Base-by-base conservation (phyloP, 805 yeast species). In the Candida palmyrensis region DNA sequence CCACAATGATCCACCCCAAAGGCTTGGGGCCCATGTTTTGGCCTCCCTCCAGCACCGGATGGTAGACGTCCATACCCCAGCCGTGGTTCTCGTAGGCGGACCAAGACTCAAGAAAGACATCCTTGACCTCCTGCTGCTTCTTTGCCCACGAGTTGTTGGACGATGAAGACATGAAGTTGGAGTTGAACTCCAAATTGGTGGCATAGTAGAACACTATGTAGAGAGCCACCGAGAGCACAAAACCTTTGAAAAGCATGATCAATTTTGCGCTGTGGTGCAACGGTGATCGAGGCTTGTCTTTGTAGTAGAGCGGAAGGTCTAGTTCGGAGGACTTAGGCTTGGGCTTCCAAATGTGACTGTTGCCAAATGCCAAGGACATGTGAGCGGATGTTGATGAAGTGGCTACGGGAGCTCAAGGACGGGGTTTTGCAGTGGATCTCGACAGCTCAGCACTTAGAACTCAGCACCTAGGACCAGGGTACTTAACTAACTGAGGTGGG, bases 1-100 rank as follows among this genome's bases (percentile, higher is more conserved):
- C 96, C 4, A 89, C 92, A 47, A 88, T 79, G 51, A 88, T 83
- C 96, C 96, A 88, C 2, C 97, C 97, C 43, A 89, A 57, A 1
- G 96, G 96, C 33, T 68, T 45, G 3, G 79, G 75, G 4, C 90
- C 88, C 87, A 86, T 82, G 51, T 86, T 82, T 36, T 72, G 63
- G 16, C 83, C 85, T 1, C 45, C 55, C 32, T 77, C 73, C 6
- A 71, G 53, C n/a, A 82, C 49, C 0, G 96, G 96, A 25, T 68
- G 66, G 48, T 82, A 88, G 1, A 79, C 75, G 51, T 88, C 97
- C 38, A 66, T 69, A 6, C 96, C 96, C 89, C 94, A 86, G 0
- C 83, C 96, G 48, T 83, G 67, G 18, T 66, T 58, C 32, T 75
- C 76, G 50, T 89, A 89, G 33, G 80, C 82, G 18, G 64, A 63